Base-by-base conservation (phyloP, 2,329 filamentous ascomycete genomes). In the Colletotrichum lentis region DNA sequence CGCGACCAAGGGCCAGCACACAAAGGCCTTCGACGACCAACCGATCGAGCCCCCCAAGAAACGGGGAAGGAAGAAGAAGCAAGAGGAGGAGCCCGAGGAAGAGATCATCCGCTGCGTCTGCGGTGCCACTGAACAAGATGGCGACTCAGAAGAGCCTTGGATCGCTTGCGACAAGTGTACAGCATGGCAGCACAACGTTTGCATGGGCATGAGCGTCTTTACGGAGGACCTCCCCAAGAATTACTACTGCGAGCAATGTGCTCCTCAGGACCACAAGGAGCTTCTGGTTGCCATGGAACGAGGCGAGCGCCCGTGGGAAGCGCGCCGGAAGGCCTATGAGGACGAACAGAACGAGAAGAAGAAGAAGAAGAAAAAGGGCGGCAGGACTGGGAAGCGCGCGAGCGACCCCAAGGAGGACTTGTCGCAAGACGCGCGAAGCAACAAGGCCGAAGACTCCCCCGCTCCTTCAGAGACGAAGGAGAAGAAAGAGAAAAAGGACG, bases 171-270 rank as follows among this genome's bases (percentile, higher is more conserved):
- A 99, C 79, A 88, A 87, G 54, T 99, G 96, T 79, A 89, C 88
- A 56, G 95, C 91, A 49, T 99, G 96, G 96, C 96, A 99, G 80
- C 96, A 99, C 80, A 97, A 97, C 75, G 90, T 96, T 71, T 99
- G 96, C 77, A 93, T 99, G 84, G 93, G 93, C 61, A 88, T 97
- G 76, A 89, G 86, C 74, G 88, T 90, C 54, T 93, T 92, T 73
- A 88, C 90, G 39, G 91, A 94, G 67, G 88, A 94, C 74, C 85
- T 93, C 63, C 91, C 92, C 37, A 91, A 91, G 69, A 86, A 92
- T 78, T 99, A 99, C 81, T 96, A 91, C 80, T 99, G 96, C 80
- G 96, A 99, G 79, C 83, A 90, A 79, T 98, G 96, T 82, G 86
- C 87, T 60, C 96, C 96, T 0, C 86, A 93, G 64, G 89, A 94